Evolutionary conservation across 2,329 filamentous ascomycete species (phyloP), one percentile per base, ranked within the genome.

Genomic region (Penicillium sp.): DNA sequence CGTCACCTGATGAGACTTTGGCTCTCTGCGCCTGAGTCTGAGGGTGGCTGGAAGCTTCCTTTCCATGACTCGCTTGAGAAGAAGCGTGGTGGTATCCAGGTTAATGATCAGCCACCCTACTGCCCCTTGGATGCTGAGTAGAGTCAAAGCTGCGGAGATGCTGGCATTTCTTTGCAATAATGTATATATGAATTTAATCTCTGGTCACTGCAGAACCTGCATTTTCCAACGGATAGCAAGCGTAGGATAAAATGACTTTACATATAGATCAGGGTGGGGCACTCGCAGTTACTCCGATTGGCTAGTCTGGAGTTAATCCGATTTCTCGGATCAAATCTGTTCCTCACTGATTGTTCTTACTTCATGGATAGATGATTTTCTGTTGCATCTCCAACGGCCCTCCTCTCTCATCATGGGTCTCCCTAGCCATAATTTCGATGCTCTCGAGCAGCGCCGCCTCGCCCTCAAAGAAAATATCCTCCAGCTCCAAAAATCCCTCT

Each of bases 391-490:
- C 19, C 10, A 21, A 21, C 3, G 14, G n/a, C 33, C 13, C 19
- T 19, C 11, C 8, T n/a, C 5, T 49, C 14, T 37, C 9, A 61
- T 45, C 19, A 76, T 75, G 72, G 67, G 68, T 19, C 68, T 75
- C 27, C 71, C 71, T 11, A 64, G 76, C 52, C 81, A 85, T 63
- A 82, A 81, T 53, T 81, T 92, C 50, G 78, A 85, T 45, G 84
- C 88, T 67, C 83, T 96, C 43, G 92, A 96, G 73, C 84, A 84
- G 60, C 90, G 93, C 69, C 85, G 91, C 16, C 79, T 84, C 63
- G 83, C 87, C 59, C 86, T 98, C 8, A 91, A 96, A 73, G 83
- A 86, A 37, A 92, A 88, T 62, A 83, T 96, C 47, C 78, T 82
- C 50, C 86, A 91, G 71, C 83, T 98, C 21, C 85, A 85, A 54